phyloP scores from a whole-genome alignment of 1,139 yeast genomes.

The Yamadazyma triangularis region DNA sequence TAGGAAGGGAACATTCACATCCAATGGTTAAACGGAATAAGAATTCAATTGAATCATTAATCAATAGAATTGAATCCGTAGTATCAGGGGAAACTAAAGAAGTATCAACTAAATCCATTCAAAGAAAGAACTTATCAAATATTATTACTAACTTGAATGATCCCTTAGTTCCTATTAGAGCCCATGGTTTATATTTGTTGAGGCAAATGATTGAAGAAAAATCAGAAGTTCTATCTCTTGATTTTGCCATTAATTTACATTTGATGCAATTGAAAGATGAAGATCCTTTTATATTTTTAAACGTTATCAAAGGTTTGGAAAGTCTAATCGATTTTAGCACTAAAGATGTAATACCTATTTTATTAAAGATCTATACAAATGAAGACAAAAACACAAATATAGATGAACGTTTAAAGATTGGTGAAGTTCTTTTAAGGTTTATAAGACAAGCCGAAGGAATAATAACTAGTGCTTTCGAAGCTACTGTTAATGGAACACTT shows the following conservation, averaged over 20 bases:
- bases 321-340: slow-evolving; percentile 48
- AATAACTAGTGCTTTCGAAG: slow-evolving; percentile 38
- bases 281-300: slow-evolving; percentile 84
- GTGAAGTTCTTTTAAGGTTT: slow-evolving; percentile 70
- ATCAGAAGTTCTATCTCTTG: slow-evolving; percentile 48
- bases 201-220: slow-evolving; percentile 51
- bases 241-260: slow-evolving; percentile 58
- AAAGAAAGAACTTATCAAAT: slow-evolving; percentile 29
- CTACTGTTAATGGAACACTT: slow-evolving; percentile 33
- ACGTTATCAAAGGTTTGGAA: slow-evolving; percentile 75
- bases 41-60: slow-evolving; percentile 22
- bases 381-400: slow-evolving; percentile 25
- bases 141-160: slow-evolving; percentile 72
- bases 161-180: slow-evolving; percentile 78
- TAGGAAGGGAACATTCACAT: slow-evolving; percentile 10
- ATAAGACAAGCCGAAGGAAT: slow-evolving; percentile 48
- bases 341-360: slow-evolving; percentile 30
- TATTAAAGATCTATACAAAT: slow-evolving; percentile 40
- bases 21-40: slow-evolving; percentile 5
- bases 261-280: slow-evolving; percentile 64
- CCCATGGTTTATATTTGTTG: slow-evolving; percentile 73
- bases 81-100: slow-evolving; percentile 23
- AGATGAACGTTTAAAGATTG: slow-evolving; percentile 70
- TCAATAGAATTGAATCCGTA: slow-evolving; percentile 24
- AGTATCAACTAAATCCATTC: slow-evolving; percentile 12